Evolutionary conservation across 202 grass and related monocot genomes (phyloP), one percentile per base, ranked within the genome.

Genomic region (Setaria italica): DNA sequence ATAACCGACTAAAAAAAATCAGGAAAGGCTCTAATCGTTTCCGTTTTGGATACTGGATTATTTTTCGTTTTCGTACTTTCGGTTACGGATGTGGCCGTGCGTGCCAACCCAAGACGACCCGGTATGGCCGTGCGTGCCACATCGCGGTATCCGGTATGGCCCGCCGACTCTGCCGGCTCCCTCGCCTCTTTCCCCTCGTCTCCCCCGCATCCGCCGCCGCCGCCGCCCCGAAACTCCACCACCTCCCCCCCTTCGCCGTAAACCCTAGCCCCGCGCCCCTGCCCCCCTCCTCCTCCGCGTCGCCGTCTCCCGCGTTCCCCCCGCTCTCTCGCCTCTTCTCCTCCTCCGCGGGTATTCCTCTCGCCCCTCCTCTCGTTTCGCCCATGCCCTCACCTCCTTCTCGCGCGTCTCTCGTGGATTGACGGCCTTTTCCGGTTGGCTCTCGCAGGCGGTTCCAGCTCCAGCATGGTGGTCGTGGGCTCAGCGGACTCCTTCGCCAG

Each of bases 401-500:
- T 56, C 29, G 72, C 59, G 67, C 14, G 59, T 42, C 30, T 39
- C 32, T 9, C 30, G 42, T 3, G 15, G n/a, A 11, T 56, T 47
- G 54, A 78, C 17, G 0, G 6, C 45, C 72, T 2, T 21, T 39
- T 86, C 4, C 39, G 6, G 17, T 62, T 37, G 12, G 10, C 67
- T 76, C 50, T 13, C 9, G 47, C 87, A 95, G 90, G 83, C 43
- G 85, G 25, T 33, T 88, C 88, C 11, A 75, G 25, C 32, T 88
- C 88, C 11, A 79, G 53, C 35, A 90, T 95, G 82, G 85, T 89
- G 57, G 74, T 92, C 7, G 63, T 92, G 7, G 90, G 76, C 5
- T 95, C 90, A 7, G 85, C 90, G 62, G 88, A 92, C 32, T 85
- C 85, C 66, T 95, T 92, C 79, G 54, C 62, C 41, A 64, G 19